Percentiles rank a stretch among this genome's conserved stretches.
Evolutionary conservation across 305 asterid genomes (phyloP).

Genomic region (Euphrasia arctica): DNA sequence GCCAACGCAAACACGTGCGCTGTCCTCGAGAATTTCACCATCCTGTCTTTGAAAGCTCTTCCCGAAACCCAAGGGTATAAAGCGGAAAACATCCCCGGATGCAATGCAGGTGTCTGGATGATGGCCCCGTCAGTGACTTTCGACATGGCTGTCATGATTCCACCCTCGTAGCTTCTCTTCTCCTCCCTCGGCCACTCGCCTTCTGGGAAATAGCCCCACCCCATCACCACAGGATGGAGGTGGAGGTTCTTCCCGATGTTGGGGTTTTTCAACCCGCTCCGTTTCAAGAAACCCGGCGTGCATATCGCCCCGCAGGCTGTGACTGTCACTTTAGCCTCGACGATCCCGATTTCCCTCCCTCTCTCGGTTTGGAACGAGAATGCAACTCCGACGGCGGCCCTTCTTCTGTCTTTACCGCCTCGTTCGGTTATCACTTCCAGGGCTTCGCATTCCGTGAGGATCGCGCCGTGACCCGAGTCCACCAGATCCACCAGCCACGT

Average conservation of each 20-base stretch:
- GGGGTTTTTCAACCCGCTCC: slow-evolving; percentile 63
- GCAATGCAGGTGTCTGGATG: slow-evolving; percentile 71
- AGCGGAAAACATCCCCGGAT: slow-evolving; percentile 68
- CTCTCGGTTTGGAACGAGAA: slow-evolving; percentile 33
- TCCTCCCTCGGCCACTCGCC: slow-evolving; percentile 46
- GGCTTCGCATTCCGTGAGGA: slow-evolving; percentile 59
- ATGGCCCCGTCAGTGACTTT: slow-evolving; percentile 45
- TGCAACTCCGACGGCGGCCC: slow-evolving; percentile 45
- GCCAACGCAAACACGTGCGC: slow-evolving; percentile 59
- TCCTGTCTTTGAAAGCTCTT: slow-evolving; percentile 45
- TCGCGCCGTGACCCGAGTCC: slow-evolving; percentile 53
- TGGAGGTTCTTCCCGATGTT: slow-evolving; percentile 62
- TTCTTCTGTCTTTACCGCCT: slow-evolving; percentile 2
- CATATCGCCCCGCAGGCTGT: slow-evolving; percentile 67
- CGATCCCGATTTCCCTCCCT: slow-evolving; percentile 40
- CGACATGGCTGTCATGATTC: slow-evolving; percentile 72
- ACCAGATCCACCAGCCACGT: slow-evolving; percentile 76
- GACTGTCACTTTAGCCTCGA: slow-evolving; percentile 52
- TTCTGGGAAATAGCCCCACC: slow-evolving; percentile 50
- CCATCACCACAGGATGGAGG: slow-evolving; percentile 62
- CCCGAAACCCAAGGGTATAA: slow-evolving; percentile 71
- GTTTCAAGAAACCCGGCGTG: slow-evolving; percentile 51
- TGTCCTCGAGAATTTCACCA: slow-evolving; percentile 57
- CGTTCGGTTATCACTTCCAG: slow-evolving; percentile 32
- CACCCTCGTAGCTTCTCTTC: slow-evolving; percentile 59